These are phyloP conservation scores for Aspergillus carbonarius DNA, from an alignment of 2,329 filamentous ascomycete genomes.

Conservation along the genomic window DNA sequence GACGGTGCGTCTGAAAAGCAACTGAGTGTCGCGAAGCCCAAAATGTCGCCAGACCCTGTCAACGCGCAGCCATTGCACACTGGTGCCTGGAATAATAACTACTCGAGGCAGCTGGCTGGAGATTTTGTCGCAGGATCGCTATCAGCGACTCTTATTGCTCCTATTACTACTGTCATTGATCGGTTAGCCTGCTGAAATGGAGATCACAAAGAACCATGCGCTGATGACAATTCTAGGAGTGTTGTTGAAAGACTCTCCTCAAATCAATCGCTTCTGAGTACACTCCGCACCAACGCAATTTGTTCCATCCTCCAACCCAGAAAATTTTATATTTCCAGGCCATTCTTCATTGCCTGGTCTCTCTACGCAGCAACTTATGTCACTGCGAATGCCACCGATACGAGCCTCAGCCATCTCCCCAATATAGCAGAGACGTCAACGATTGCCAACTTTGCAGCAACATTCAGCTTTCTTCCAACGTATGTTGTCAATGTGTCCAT, in stretches of 20 bases:
- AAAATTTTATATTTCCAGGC: constrained; percentile 36
- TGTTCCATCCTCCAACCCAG: constrained; percentile 22
- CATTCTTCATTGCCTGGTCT: constrained; percentile 41
- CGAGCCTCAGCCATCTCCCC: constrained; percentile 58
- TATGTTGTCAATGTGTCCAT: constrained; percentile 33
- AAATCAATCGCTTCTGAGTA: constrained; percentile 22
- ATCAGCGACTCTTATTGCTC: constrained; percentile 27
- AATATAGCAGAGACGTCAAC: constrained; percentile 17
- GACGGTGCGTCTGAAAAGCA: neutral
- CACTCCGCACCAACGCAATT: constrained; percentile 21
- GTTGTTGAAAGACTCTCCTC: constrained; percentile 27
- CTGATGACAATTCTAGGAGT: constrained; percentile 14
- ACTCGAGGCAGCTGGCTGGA: constrained; percentile 15
- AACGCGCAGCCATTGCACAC: neutral
- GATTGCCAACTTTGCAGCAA: constrained; percentile 48
- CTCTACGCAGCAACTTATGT: constrained; percentile 84
- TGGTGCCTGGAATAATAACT: neutral
- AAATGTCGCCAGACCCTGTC: neutral
- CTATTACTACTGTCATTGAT: constrained; percentile 30
- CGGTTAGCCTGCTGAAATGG: constrained; percentile 14
- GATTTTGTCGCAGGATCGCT: constrained; percentile 26
- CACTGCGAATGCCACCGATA: constrained; percentile 81
- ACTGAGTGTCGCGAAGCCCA: neutral
- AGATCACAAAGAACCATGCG: neutral
- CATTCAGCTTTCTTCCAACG: constrained; percentile 64